A percentile compares a stretch with the other conserved stretches of the same genome.
These are phyloP conservation scores for Fomitopsis pinicola DNA, from an alignment of 1,284 basidiomycete genomes.

Conservation along the genomic window DNA sequence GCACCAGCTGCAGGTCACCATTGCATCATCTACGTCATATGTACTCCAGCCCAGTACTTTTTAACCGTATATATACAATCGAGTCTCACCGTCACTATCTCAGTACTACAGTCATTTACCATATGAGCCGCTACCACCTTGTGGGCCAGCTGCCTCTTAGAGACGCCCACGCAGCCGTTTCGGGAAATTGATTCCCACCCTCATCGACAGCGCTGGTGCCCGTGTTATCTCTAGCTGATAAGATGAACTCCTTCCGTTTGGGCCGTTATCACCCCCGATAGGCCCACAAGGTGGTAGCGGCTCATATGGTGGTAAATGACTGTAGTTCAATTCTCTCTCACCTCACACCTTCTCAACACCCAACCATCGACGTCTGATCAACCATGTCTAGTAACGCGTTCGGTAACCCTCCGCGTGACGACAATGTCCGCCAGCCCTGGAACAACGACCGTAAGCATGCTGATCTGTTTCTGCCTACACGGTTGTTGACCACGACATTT, in stretches of 20 bases:
- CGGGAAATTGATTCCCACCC: too few relatives aligned
- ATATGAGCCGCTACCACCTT: too few relatives aligned
- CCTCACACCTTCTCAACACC: background rate
- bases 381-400: slow-evolving; percentile 2
- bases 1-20: background rate
- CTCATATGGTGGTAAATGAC: too few relatives aligned
- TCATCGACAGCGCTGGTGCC: too few relatives aligned
- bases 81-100: background rate
- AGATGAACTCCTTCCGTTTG: too few relatives aligned
- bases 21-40: background rate
- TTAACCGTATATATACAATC: background rate
- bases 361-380: background rate
- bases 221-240: too few relatives aligned
- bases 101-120: too few relatives aligned
- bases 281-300: too few relatives aligned
- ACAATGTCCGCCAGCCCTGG: background rate
- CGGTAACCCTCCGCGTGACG: slow-evolving; percentile 3
- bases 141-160: too few relatives aligned
- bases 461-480: background rate
- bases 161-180: too few relatives aligned
- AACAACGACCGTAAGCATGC: slow-evolving; percentile 2
- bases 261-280: too few relatives aligned
- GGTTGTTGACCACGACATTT: background rate
- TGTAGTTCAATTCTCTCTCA: background rate
- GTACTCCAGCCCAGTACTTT: background rate